Evolutionary conservation across 305 asterid species (phyloP).

Genomic region (Rubia balearica): DNA sequence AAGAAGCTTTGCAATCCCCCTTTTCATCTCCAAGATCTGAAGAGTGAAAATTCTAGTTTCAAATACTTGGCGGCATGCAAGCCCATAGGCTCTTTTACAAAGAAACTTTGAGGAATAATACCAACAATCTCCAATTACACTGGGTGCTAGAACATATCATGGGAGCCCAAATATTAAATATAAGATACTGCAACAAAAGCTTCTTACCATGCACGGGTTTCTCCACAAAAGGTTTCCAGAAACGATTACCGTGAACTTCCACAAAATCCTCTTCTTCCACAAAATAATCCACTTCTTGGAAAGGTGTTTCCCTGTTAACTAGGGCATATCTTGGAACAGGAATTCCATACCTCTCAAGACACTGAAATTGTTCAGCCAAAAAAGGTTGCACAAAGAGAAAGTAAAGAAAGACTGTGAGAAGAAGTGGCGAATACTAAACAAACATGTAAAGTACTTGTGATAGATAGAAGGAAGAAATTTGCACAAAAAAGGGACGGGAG

Average conservation of each 20-base stretch:
- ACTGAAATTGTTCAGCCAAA: conserved; percentile 38
- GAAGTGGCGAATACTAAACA: background rate
- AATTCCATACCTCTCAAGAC: conserved; percentile 79
- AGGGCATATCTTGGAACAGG: conserved; percentile 89
- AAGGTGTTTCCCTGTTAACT: conserved; percentile 71
- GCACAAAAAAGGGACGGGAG: background rate
- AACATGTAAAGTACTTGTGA: background rate
- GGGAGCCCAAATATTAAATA: background rate
- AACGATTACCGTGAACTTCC: conserved; percentile 75
- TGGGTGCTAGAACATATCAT: background rate
- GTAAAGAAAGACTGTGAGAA: background rate
- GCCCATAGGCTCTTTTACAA: background rate
- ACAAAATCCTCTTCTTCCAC: conserved; percentile 91
- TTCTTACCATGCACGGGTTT: conserved; percentile 81
- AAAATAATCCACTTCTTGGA: conserved; percentile 83
- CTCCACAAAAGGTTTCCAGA: conserved; percentile 98
- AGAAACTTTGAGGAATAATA: background rate
- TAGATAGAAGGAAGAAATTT: background rate
- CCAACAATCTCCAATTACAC: background rate
- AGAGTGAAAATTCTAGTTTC: background rate
- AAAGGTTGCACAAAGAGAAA: conserved; percentile 12
- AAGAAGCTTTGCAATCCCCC: background rate
- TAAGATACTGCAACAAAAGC: conserved; percentile 1
- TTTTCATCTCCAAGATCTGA: background rate
- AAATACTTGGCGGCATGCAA: background rate